Percentiles rank a stretch among this genome's conserved stretches.
Evolutionary conservation across 78 protist species (phyloP).

Genomic region (Dictyostelium capitatum): DNA sequence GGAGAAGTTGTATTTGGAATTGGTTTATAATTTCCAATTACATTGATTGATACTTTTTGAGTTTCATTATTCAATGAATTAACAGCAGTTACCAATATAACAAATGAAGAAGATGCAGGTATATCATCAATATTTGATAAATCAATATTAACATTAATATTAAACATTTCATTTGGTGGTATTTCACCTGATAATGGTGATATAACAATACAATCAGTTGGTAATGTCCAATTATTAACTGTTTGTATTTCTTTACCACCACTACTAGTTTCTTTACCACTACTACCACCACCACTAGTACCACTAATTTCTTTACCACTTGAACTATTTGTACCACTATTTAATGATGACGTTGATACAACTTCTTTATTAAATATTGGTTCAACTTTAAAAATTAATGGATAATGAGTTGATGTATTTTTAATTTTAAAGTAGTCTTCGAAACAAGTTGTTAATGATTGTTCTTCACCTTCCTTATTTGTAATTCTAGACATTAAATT

Average conservation of each 20-base stretch:
- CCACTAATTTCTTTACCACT: background rate
- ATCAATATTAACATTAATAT: conserved; percentile 34
- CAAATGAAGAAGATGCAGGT: conserved; percentile 32
- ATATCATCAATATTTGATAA: conserved; percentile 30
- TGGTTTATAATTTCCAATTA: conserved; percentile 56
- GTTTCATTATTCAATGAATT: conserved; percentile 53
- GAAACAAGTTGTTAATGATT: background rate
- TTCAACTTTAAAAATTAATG: conserved; percentile 30
- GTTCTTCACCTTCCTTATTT: conserved; percentile 56
- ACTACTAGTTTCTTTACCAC: no score
- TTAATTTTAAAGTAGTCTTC: conserved; percentile 63
- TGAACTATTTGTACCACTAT: background rate
- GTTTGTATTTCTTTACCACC: no score
- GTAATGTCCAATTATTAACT: background rate
- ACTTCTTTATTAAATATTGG: background rate
- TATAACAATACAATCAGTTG: background rate
- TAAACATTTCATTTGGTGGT: conserved; percentile 39
- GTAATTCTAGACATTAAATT: conserved; percentile 52
- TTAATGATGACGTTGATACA: no score
- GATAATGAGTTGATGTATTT: conserved; percentile 26
- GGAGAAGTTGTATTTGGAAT: conserved; percentile 11
- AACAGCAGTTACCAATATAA: conserved; percentile 18
- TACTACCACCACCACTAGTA: no score
- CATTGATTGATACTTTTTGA: conserved; percentile 43
- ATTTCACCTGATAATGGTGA: conserved; percentile 51